Base-by-base conservation (phyloP, 1,284 basidiomycete genomes). In the Boletus calvinii region DNA sequence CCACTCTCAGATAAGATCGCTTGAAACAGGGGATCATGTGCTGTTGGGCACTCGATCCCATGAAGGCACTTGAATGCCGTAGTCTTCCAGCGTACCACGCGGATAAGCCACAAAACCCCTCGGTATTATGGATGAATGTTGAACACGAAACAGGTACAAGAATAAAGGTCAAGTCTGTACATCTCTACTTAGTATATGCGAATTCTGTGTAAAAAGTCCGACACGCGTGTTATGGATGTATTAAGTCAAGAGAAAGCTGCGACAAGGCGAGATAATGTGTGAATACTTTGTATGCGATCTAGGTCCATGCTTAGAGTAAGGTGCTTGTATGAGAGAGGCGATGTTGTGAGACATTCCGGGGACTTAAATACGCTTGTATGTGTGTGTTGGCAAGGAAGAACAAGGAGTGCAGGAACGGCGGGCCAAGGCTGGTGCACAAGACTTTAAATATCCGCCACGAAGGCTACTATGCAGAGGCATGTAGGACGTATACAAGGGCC, bases 141-240 rank as follows among this genome's bases (percentile, higher is more conserved):
- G 26, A 26, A 26, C 26, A 26, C 7, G 53, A 51, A 46, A 45
- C 54, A 46, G 26, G 41, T 50, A 59, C 63, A 65, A 63, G 61
- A 62, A 59, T 29, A 59, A 35, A 8, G 34, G 10, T 18, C 50
- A 43, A 51, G 36, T 62, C 50, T 40, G 22, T 48, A 54, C 51
- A 45, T 48, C 38, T 65, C 58, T 62, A 54, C 20, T 36, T 31
- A 40, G 36, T 35, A 36, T 40, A 43, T 48, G 52, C 34, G 24
- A 44, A 38, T 47, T 52, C 24, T 46, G 40, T 53, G 54, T 44
- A 46, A 49, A 47, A 48, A 43, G 62, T 59, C 60, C 50, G 47
- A 45, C 48, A 38, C 36, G 30, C 12, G 41, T 54, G 36, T 38
- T 6, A 24, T 57, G 44, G 37, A 38, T 59, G 45, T 48, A 47